phyloP scores from a whole-genome alignment of 306 rosid species.

The Trifolium dubium region DNA sequence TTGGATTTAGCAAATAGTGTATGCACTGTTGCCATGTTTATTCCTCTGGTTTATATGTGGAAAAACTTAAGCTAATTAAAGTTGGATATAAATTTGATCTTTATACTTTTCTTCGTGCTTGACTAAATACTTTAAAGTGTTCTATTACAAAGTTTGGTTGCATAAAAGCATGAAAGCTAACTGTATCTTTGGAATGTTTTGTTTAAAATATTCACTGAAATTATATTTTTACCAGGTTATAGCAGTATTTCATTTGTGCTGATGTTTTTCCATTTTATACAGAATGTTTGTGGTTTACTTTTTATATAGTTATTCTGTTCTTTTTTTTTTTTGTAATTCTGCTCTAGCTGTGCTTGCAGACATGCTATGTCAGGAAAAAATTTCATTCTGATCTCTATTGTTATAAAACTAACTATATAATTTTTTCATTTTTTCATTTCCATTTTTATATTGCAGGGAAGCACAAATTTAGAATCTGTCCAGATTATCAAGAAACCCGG shows the following conservation, averaged over 20 bases:
- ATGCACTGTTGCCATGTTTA: background rate
- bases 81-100: constrained; percentile 23
- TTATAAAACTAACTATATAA: background rate
- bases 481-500: constrained; percentile 98
- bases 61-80: background rate
- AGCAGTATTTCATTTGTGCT: background rate
- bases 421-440: constrained; percentile 24
- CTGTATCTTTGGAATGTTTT: constrained; percentile 1
- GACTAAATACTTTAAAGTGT: constrained; percentile 28
- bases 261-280: background rate
- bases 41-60: background rate
- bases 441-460: constrained; percentile 72
- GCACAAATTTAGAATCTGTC: constrained; percentile 93
- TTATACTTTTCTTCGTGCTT: constrained; percentile 1
- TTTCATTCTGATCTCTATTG: background rate
- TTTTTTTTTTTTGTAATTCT: constrained; percentile 3
- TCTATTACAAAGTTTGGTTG: background rate
- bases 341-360: background rate
- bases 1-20: background rate
- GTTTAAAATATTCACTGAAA: background rate
- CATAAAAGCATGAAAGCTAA: constrained; percentile 9
- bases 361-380: background rate
- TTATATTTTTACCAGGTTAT: too few relatives aligned
- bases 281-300: background rate
- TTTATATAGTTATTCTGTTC: constrained; percentile 21